Conservation (phyloP, 495 filamentous ascomycete species). For the Hypoxylon lenormandii region DNA sequence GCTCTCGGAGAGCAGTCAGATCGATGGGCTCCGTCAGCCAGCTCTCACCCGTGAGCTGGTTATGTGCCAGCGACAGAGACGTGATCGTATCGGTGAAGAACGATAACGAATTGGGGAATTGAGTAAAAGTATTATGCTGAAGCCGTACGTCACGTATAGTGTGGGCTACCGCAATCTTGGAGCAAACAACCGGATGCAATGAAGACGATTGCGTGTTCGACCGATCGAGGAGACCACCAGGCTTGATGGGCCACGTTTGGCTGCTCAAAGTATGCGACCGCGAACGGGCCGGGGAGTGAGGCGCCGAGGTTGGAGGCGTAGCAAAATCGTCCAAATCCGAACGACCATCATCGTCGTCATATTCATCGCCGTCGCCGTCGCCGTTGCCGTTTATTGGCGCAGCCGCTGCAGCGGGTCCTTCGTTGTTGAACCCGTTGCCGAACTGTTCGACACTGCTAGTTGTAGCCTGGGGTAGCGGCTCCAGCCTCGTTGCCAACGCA, state of each 20-base stretch:
- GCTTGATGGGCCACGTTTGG: constrained; percentile 71
- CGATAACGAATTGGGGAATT: constrained; percentile 74
- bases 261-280: constrained; percentile 57
- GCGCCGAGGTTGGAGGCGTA: constrained; percentile 64
- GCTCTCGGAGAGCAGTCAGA: constrained; percentile 77
- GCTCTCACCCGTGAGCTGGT: constrained; percentile 71
- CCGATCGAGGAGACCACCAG: constrained; percentile 78
- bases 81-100: constrained; percentile 76
- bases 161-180: constrained; percentile 61
- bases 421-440: constrained; percentile 41
- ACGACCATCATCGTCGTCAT: constrained; percentile 55
- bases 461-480: constrained; percentile 60
- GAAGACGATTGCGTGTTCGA: constrained; percentile 72
- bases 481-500: constrained; percentile 75
- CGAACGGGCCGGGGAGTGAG: constrained; percentile 57
- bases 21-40: constrained; percentile 72
- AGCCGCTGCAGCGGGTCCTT: background rate
- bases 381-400: constrained; percentile 14
- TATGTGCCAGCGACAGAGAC: constrained; percentile 81
- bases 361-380: constrained; percentile 34
- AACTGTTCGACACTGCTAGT: constrained; percentile 43
- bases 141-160: constrained; percentile 69
- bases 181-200: constrained; percentile 65
- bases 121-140: constrained; percentile 78
- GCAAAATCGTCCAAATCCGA: constrained; percentile 79